phyloP scores from a whole-genome alignment of 306 rosid species.

The Mimosa bimucronata region DNA sequence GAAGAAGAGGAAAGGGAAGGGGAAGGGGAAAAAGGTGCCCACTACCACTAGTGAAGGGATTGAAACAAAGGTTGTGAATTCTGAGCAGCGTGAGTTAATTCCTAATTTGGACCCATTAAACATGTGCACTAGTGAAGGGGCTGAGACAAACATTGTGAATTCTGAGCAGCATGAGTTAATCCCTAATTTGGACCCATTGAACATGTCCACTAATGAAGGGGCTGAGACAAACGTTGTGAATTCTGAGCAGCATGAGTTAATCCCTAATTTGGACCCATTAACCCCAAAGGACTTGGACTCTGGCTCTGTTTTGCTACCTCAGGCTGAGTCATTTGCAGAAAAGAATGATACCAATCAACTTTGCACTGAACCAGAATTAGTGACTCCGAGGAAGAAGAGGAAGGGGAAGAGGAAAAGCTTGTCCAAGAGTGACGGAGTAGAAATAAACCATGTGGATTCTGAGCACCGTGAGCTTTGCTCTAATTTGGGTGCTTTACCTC shows the following conservation, averaged over 20 bases:
- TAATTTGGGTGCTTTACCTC: conserved; percentile 44
- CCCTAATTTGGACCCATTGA: conserved; percentile 40
- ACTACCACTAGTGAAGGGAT: conserved; percentile 33
- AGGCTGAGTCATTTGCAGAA: conserved; percentile 41
- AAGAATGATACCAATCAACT: conserved; percentile 17
- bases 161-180: not conserved
- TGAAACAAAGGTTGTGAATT: not conserved
- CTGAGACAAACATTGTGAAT: not conserved
- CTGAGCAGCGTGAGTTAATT: not conserved
- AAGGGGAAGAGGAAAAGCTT: conserved; percentile 18
- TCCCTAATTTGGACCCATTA: conserved; percentile 40
- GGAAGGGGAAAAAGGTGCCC: conserved; percentile 20
- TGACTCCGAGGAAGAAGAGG: conserved; percentile 51
- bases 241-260: not conserved
- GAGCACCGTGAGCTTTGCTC: conserved; percentile 31
- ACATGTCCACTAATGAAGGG: conserved; percentile 31
- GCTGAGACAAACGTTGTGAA: not conserved
- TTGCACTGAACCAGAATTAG: conserved; percentile 55
- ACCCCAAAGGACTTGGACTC: conserved; percentile 40
- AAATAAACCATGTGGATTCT: not conserved
- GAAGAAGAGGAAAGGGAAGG: conserved; percentile 28
- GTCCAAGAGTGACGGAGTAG: conserved; percentile 47
- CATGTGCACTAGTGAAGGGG: conserved; percentile 30
- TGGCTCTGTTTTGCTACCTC: conserved; percentile 36
- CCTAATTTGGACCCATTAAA: conserved; percentile 40